These are phyloP conservation scores for Parmelia sp. DNA, from an alignment of 495 filamentous ascomycete species.

Conservation along the genomic window DNA sequence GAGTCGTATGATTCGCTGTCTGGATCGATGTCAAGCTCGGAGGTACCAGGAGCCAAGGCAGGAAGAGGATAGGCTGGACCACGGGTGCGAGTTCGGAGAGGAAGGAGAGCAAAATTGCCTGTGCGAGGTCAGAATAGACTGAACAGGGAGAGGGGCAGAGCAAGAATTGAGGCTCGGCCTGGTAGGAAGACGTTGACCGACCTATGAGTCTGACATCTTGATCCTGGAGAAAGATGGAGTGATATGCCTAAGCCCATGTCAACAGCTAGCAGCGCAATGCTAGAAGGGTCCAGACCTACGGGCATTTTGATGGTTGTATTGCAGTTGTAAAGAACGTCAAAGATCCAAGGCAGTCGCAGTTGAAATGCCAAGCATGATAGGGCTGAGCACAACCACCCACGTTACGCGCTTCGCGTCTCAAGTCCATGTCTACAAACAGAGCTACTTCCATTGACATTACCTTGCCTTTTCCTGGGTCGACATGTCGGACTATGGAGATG, in stretches of 20 bases:
- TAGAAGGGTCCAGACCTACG: conserved; percentile 31
- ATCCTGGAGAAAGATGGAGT: conserved; percentile 86
- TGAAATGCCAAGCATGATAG: conserved; percentile 10
- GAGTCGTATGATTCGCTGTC: conserved; percentile 88
- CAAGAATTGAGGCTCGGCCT: conserved; percentile 19
- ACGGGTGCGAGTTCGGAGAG: conserved; percentile 84
- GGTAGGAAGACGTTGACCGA: conserved; percentile 33
- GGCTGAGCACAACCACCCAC: conserved; percentile 6
- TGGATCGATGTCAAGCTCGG: conserved; percentile 67
- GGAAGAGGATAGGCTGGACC: conserved; percentile 85
- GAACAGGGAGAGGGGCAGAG: background rate
- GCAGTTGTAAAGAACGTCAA: background rate
- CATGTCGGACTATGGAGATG: conserved; percentile 92
- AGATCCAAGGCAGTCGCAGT: conserved; percentile 8
- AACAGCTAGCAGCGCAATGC: background rate
- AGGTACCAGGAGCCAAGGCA: conserved; percentile 59
- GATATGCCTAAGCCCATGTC: conserved; percentile 62
- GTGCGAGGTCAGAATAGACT: conserved; percentile 5
- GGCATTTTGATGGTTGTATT: conserved; percentile 41
- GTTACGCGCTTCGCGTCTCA: conserved; percentile 14
- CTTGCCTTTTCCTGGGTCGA: conserved; percentile 17
- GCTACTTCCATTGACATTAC: background rate
- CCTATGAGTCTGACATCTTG: conserved; percentile 61
- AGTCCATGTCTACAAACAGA: background rate
- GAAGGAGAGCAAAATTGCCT: conserved; percentile 92